phyloP scores from a whole-genome alignment of 208 protist genomes.

The Crithidia bombi region DNA sequence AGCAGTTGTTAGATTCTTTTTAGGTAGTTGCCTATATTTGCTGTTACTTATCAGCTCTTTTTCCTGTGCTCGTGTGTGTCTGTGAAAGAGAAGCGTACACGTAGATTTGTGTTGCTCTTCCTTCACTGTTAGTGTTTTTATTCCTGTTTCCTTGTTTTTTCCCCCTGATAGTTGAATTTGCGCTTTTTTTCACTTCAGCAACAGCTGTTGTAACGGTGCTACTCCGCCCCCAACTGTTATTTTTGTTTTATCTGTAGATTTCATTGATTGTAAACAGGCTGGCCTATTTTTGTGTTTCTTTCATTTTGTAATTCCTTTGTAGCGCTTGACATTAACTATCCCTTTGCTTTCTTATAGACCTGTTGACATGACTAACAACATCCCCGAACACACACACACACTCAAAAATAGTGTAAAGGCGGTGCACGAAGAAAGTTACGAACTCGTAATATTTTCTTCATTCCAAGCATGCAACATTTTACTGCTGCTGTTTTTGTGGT shows the following conservation, averaged over 20 bases:
- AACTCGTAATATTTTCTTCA: no score
- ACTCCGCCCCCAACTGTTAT: no score
- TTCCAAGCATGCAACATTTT: no score
- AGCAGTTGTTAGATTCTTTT: conserved; percentile 11
- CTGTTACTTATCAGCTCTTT: conserved; percentile 6
- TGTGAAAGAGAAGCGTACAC: no score
- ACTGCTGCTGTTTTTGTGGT: no score
- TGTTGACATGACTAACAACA: no score
- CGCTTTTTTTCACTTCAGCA: conserved; percentile 14
- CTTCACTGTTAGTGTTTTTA: conserved; percentile 1
- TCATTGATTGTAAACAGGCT: neutral
- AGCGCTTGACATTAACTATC: conserved; percentile 1
- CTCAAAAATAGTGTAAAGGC: no score
- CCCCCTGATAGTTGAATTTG: neutral
- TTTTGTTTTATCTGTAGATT: conserved; percentile 20
- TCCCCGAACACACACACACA: no score
- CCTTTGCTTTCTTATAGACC: neutral
- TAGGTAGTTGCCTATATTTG: conserved; percentile 1
- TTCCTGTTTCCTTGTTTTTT: conserved; percentile 4
- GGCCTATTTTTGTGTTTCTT: neutral
- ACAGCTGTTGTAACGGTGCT: no score
- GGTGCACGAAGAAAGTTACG: no score
- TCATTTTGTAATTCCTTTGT: neutral
- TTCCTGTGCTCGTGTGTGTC: no score
- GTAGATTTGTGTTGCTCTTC: neutral